A percentile compares a stretch with the other conserved stretches of the same genome.
Conservation (phyloP, 257 asterid species). For the Hygrophila difformis region DNA sequence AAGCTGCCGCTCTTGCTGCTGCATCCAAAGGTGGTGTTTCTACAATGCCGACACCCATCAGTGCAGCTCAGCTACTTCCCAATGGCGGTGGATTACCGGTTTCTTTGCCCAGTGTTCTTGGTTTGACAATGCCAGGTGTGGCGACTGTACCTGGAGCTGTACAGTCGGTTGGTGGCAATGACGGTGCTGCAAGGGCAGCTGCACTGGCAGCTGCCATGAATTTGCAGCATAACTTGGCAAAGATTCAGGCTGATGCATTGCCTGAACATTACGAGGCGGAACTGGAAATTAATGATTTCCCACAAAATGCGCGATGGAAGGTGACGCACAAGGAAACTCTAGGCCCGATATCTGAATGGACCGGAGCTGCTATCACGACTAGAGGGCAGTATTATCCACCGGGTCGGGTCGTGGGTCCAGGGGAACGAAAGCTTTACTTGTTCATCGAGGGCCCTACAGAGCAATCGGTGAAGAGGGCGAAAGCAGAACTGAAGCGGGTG, state of each 20-base stretch:
- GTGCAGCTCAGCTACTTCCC: slow-evolving; percentile 28
- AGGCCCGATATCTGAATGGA: slow-evolving; percentile 91
- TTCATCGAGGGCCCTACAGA: slow-evolving; percentile 92
- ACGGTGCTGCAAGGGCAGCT: slow-evolving; percentile 65
- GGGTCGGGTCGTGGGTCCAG: slow-evolving; percentile 60
- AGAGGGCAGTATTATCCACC: slow-evolving; percentile 74
- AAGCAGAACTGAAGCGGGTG: slow-evolving; percentile 75
- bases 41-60: slow-evolving; percentile 28
- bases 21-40: slow-evolving; percentile 34
- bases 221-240: slow-evolving; percentile 78
- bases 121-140: slow-evolving; percentile 31
- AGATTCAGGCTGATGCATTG: slow-evolving; percentile 76
- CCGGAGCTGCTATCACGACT: slow-evolving; percentile 94
- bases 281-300: slow-evolving; percentile 83
- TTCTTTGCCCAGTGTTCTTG: slow-evolving; percentile 36
- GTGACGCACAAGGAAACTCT: slow-evolving; percentile 91
- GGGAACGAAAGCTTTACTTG: slow-evolving; percentile 83
- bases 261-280: slow-evolving; percentile 89
- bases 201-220: slow-evolving; percentile 77
- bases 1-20: slow-evolving; percentile 57
- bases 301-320: slow-evolving; percentile 96
- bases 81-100: slow-evolving; percentile 47
- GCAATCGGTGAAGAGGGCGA: slow-evolving; percentile 86
- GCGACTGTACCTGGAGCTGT: slow-evolving; percentile 33
- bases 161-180: slow-evolving; percentile 31